phyloP scores from a whole-genome alignment of 148 eudicot genomes.

The Agrostemma githago region DNA sequence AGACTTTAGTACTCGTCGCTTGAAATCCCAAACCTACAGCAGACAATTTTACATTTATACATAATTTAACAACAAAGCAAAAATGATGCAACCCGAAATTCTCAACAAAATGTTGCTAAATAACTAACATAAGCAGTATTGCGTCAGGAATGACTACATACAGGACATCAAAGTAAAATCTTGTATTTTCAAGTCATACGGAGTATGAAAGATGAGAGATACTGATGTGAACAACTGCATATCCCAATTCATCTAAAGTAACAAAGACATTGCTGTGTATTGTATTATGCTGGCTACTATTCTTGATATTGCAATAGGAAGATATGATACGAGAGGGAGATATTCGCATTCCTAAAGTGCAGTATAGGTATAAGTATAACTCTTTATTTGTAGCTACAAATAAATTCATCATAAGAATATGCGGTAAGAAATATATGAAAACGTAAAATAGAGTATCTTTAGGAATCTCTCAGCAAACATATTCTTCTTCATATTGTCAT shows the following conservation, averaged over 20 bases:
- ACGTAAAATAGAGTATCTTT: background rate
- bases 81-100: background rate
- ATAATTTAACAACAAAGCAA: background rate
- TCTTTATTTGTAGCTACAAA: background rate
- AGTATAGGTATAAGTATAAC: background rate
- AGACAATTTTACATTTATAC: background rate
- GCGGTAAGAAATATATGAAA: background rate
- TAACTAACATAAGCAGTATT: background rate
- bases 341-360: background rate
- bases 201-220: background rate
- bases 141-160: background rate
- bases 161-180: background rate
- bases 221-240: background rate
- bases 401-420: background rate
- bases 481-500: background rate
- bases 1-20: conserved; percentile 59
- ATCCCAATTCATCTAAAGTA: background rate
- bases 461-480: background rate
- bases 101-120: background rate
- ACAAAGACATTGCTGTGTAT: background rate
- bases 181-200: background rate
- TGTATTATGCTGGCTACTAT: background rate
- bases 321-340: no score
- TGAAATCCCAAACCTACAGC: conserved; percentile 87
- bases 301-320: background rate